A percentile compares a stretch with the other conserved stretches of the same genome.
Conservation (phyloP, 1,284 basidiomycete genomes). For the Apiotrichum porosum region DNA sequence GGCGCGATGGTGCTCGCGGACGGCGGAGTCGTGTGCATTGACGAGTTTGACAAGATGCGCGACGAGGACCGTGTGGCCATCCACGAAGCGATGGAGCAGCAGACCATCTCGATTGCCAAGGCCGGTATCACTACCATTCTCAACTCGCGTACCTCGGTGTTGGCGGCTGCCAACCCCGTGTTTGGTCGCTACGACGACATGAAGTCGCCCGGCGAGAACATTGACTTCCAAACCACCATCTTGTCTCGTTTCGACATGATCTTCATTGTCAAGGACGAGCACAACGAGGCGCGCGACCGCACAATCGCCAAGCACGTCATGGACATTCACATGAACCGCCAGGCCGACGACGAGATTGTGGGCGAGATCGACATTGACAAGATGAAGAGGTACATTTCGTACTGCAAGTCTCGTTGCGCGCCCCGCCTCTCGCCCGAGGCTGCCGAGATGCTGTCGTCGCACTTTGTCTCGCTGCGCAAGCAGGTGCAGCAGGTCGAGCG, state of each 20-base stretch:
- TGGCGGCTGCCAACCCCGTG: slow-evolving; percentile 97
- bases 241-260: slow-evolving; percentile 99
- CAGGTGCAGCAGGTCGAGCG: slow-evolving; percentile 94
- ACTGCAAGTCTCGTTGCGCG: slow-evolving; percentile 97
- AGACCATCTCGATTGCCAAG: slow-evolving; percentile 99
- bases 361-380: slow-evolving; percentile 97
- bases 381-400: slow-evolving; percentile 97
- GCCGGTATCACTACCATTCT: slow-evolving; percentile 98
- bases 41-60: slow-evolving; percentile 99
- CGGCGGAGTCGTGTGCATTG: slow-evolving; percentile 97
- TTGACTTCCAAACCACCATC: slow-evolving; percentile 79
- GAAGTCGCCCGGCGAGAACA: slow-evolving; percentile 76
- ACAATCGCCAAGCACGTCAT: slow-evolving; percentile 97
- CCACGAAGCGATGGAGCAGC: slow-evolving; percentile 99
- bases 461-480: slow-evolving; percentile 91
- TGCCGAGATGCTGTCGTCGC: slow-evolving; percentile 92
- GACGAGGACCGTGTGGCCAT: slow-evolving; percentile 99
- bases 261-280: slow-evolving; percentile 98
- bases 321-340: slow-evolving; percentile 96
- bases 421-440: slow-evolving; percentile 89
- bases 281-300: slow-evolving; percentile 91
- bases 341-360: slow-evolving; percentile 61
- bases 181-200: slow-evolving; percentile 98
- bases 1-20: slow-evolving; percentile 99
- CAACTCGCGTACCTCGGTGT: slow-evolving; percentile 91